phyloP scores from a whole-genome alignment of 2,329 filamentous ascomycete genomes.

The Cryphonectria parasitica region DNA sequence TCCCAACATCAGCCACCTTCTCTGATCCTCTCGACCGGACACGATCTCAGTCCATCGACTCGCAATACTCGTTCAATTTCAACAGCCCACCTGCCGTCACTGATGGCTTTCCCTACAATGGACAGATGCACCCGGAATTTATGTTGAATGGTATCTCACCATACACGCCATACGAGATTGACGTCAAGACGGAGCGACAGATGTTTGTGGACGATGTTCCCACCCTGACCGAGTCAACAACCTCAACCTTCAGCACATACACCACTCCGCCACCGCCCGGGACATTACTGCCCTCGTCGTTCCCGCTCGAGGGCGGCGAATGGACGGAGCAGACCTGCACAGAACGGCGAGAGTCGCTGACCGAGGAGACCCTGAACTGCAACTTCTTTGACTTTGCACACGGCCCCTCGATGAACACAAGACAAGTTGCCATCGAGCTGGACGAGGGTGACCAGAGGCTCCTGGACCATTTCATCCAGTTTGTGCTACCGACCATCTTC shows the following conservation, averaged over 20 bases:
- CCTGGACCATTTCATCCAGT: conserved; percentile 87
- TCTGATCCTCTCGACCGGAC: conserved; percentile 75
- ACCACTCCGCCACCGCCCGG: conserved; percentile 76
- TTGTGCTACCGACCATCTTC: conserved; percentile 86
- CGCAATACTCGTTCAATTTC: conserved; percentile 78
- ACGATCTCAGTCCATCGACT: conserved; percentile 78
- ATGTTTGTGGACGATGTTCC: conserved; percentile 92
- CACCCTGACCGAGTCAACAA: conserved; percentile 81
- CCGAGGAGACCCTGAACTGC: conserved; percentile 69
- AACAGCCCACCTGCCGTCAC: conserved; percentile 60
- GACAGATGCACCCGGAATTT: conserved; percentile 65
- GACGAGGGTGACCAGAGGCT: conserved; percentile 86
- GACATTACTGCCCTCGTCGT: conserved; percentile 62
- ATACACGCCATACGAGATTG: conserved; percentile 81
- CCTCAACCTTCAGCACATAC: conserved; percentile 92
- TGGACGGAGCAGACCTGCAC: conserved; percentile 73
- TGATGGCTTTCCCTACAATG: conserved; percentile 65
- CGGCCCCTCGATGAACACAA: conserved; percentile 62
- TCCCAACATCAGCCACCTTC: conserved; percentile 79
- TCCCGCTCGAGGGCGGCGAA: conserved; percentile 64
- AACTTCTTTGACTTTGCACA: conserved; percentile 85
- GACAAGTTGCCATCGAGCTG: conserved; percentile 77
- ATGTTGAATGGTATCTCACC: conserved; percentile 56
- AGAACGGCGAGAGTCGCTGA: conserved; percentile 69
- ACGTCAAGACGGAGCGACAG: conserved; percentile 93